These are phyloP conservation scores for Malbranchea zuffiana DNA, from an alignment of 2,329 filamentous ascomycete species.

Conservation along the genomic window DNA sequence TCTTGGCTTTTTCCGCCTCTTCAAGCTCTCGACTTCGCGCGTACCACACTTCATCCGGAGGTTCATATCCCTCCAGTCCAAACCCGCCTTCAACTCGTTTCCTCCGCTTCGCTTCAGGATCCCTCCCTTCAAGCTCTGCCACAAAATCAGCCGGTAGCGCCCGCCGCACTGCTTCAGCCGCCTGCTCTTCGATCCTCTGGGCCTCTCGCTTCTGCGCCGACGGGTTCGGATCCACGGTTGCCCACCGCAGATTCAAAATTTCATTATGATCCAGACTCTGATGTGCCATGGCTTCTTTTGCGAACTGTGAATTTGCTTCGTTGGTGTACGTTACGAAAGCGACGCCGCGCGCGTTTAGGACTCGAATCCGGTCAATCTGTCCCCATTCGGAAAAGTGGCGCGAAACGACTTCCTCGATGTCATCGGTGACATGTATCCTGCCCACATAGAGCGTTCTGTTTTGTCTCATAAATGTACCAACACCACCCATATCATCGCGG, in stretches of 20 bases:
- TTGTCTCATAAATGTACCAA: constrained; percentile 84
- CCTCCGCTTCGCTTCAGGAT: constrained; percentile 75
- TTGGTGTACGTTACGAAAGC: constrained; percentile 92
- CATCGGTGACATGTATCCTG: constrained; percentile 86
- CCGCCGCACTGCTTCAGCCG: constrained; percentile 80
- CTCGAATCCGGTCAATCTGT: constrained; percentile 74
- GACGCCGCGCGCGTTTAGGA: constrained; percentile 79
- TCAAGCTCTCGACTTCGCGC: constrained; percentile 63
- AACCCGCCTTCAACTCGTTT: constrained; percentile 84
- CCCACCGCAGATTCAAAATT: constrained; percentile 92
- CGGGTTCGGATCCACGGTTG: constrained; percentile 90
- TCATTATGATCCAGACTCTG: constrained; percentile 86
- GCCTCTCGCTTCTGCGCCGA: constrained; percentile 89
- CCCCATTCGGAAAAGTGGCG: constrained; percentile 97
- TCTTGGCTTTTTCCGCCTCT: constrained; percentile 48
- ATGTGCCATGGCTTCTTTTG: constrained; percentile 91
- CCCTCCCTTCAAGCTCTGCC: constrained; percentile 83
- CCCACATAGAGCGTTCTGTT: constrained; percentile 92
- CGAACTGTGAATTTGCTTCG: constrained; percentile 80
- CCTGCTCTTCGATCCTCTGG: constrained; percentile 82
- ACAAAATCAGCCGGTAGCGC: constrained; percentile 85
- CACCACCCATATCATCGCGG: constrained; percentile 93
- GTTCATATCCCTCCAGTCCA: constrained; percentile 82
- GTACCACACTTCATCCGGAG: constrained; percentile 88
- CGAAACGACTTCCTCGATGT: constrained; percentile 92